Conservation (phyloP, 495 filamentous ascomycete genomes). For the Penicillium nucicola region DNA sequence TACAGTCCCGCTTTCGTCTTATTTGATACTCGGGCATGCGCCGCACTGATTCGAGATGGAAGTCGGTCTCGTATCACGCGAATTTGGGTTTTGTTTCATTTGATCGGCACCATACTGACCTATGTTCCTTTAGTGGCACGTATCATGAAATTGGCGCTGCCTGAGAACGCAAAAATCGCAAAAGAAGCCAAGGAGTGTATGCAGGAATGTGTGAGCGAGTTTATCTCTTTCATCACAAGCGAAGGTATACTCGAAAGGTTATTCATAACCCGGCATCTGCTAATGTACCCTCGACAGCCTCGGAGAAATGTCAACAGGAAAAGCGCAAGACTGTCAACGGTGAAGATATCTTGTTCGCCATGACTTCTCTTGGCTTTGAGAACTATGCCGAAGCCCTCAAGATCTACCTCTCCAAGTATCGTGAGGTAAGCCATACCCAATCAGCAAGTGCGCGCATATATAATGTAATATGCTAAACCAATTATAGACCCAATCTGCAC, state of each 20-base stretch:
- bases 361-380: constrained; percentile 98
- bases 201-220: constrained; percentile 99
- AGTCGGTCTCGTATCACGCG: too few relatives aligned
- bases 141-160: constrained; percentile 96
- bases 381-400: constrained; percentile 98
- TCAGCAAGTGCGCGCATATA: not conserved
- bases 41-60: too few relatives aligned
- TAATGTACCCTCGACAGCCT: constrained; percentile 56
- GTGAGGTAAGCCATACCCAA: constrained; percentile 73
- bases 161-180: constrained; percentile 98
- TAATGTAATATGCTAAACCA: constrained; percentile 1
- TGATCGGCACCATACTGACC: constrained; percentile 59
- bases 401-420: constrained; percentile 96
- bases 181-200: constrained; percentile 99
- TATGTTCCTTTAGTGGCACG: constrained; percentile 90
- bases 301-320: constrained; percentile 98
- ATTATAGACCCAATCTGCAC: constrained; percentile 68
- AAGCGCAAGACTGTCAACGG: constrained; percentile 99
- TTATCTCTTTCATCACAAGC: constrained; percentile 99
- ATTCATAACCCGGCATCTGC: not conserved
- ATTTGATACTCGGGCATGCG: too few relatives aligned
- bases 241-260: constrained; percentile 64
- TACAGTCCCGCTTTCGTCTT: too few relatives aligned
- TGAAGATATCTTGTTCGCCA: constrained; percentile 96
- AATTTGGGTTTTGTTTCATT: too few relatives aligned